These are phyloP conservation scores for Trifolium subterraneum DNA, from an alignment of 306 rosid species.

Conservation along the genomic window DNA sequence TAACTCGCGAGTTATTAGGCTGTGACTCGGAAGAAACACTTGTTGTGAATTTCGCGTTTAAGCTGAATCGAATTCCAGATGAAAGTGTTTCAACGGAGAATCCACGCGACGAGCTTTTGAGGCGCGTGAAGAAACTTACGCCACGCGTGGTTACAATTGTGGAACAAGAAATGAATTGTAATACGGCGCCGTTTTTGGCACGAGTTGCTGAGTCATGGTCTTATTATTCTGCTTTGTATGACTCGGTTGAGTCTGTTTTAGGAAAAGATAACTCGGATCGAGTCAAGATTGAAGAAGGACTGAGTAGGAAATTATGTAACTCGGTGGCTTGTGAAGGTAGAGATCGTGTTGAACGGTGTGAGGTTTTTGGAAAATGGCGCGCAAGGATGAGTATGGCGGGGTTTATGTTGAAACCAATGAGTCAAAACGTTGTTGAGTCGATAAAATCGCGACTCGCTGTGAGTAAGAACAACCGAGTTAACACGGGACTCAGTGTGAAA, in stretches of 20 bases:
- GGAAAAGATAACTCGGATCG: constrained; percentile 51
- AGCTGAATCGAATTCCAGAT: constrained; percentile 72
- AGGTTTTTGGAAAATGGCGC: constrained; percentile 94
- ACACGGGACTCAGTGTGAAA: constrained; percentile 50
- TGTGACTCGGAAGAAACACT: constrained; percentile 64
- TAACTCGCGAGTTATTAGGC: constrained; percentile 78
- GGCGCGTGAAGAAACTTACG: constrained; percentile 71
- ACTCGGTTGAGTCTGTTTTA: constrained; percentile 57
- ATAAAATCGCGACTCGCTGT: constrained; percentile 46
- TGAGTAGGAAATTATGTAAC: constrained; percentile 68
- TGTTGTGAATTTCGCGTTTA: constrained; percentile 80
- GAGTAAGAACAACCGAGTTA: constrained; percentile 40
- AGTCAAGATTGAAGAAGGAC: constrained; percentile 63
- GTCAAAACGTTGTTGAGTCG: constrained; percentile 63
- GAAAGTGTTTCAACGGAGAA: constrained; percentile 94
- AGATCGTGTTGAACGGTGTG: constrained; percentile 85
- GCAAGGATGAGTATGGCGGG: constrained; percentile 98
- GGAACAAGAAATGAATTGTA: constrained; percentile 84
- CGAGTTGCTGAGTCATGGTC: constrained; percentile 70
- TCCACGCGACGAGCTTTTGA: constrained; percentile 77
- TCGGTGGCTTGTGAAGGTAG: constrained; percentile 88
- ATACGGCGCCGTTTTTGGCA: constrained; percentile 83
- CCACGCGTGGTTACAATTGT: constrained; percentile 75
- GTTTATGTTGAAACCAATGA: constrained; percentile 64
- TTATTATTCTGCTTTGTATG: constrained; percentile 63